Conservation (phyloP, 345 rosid species). For the Carallia pectinifolia region DNA sequence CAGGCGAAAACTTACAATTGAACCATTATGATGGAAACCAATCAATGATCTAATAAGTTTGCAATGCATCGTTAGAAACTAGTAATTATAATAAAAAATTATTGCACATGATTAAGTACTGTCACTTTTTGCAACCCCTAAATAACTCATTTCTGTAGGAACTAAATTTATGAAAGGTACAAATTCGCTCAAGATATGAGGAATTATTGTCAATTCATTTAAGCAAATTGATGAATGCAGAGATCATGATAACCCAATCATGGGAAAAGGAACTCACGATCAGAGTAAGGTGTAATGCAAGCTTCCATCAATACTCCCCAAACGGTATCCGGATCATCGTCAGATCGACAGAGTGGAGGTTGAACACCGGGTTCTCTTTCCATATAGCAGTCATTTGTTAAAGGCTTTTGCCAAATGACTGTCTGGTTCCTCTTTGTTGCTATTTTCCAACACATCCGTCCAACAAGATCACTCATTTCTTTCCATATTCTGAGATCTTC, state of each 20-base stretch:
- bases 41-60: too few relatives aligned
- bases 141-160: too few relatives aligned
- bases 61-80: too few relatives aligned
- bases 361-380: conserved; percentile 77
- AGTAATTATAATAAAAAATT: too few relatives aligned
- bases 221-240: not conserved
- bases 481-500: conserved; percentile 91
- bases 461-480: conserved; percentile 90
- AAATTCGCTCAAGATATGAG: not conserved
- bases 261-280: conserved; percentile 52
- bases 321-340: conserved; percentile 84
- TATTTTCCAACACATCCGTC: conserved; percentile 91
- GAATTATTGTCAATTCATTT: not conserved
- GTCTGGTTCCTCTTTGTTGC: conserved; percentile 92
- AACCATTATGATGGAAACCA: too few relatives aligned
- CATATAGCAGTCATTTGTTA: conserved; percentile 84
- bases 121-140: too few relatives aligned
- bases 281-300: conserved; percentile 86
- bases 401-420: conserved; percentile 89
- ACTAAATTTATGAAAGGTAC: too few relatives aligned
- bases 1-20: too few relatives aligned
- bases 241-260: conserved; percentile 5
- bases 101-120: too few relatives aligned
- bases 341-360: conserved; percentile 89
- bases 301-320: conserved; percentile 85